These are phyloP conservation scores for Carex kokanica DNA, from an alignment of 176 grass and related monocot species.

Conservation along the genomic window DNA sequence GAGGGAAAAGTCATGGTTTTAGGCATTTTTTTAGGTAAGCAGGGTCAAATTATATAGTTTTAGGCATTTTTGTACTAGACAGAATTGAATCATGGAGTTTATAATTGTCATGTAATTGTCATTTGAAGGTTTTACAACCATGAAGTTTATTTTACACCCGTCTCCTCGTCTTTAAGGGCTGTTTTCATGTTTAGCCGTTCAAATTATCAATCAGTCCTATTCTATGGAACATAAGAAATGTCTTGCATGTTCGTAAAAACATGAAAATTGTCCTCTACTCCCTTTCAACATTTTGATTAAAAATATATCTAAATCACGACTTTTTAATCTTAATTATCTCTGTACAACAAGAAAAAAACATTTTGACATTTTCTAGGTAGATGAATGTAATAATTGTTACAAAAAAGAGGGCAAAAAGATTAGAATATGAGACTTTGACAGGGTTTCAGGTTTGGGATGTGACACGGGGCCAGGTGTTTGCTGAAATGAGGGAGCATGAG, in stretches of 20 bases:
- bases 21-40: neutral
- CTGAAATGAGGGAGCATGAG: conserved; percentile 98
- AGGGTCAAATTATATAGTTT: neutral
- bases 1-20: neutral
- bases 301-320: neutral
- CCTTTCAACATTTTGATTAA: neutral
- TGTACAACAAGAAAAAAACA: neutral
- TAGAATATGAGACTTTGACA: conserved; percentile 26
- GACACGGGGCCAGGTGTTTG: conserved; percentile 83
- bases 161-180: neutral
- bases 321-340: neutral
- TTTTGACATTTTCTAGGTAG: neutral
- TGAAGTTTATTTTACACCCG: neutral
- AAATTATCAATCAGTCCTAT: neutral
- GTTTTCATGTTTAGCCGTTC: neutral
- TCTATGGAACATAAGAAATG: neutral
- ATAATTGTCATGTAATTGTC: neutral
- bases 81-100: neutral
- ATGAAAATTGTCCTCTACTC: neutral
- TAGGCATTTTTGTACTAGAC: neutral
- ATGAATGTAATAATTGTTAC: neutral
- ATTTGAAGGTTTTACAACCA: neutral
- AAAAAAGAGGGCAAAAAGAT: neutral
- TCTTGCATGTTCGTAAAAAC: neutral
- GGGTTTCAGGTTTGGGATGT: conserved; percentile 88